phyloP scores from a whole-genome alignment of 2,329 filamentous ascomycete species.

The Emericellopsis atlantica region DNA sequence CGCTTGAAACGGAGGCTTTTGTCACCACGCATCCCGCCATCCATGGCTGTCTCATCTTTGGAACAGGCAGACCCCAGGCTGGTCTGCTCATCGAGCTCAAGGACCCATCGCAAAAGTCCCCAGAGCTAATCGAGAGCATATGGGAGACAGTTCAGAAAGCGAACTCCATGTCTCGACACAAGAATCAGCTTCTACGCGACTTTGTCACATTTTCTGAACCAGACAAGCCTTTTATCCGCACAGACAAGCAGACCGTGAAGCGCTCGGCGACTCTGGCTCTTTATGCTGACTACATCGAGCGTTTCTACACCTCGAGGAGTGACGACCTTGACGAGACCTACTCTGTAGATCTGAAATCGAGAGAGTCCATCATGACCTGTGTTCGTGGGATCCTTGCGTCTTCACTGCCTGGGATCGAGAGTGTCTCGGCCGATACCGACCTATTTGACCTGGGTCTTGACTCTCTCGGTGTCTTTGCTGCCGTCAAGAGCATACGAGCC shows the following conservation, averaged over 20 bases:
- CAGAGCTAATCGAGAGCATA: background rate
- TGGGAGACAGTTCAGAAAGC: background rate
- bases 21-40: background rate
- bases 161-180: background rate
- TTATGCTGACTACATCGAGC: slow-evolving; percentile 32
- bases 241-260: background rate
- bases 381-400: slow-evolving; percentile 9
- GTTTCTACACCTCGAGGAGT: slow-evolving; percentile 21
- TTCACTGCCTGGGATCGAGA: slow-evolving; percentile 6
- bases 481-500: slow-evolving; percentile 15
- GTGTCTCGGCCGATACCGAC: slow-evolving; percentile 9
- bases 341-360: slow-evolving; percentile 9
- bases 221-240: background rate
- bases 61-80: background rate
- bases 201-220: background rate
- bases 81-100: background rate
- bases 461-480: slow-evolving; percentile 15
- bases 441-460: slow-evolving; percentile 16
- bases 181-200: background rate
- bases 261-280: slow-evolving; percentile 18
- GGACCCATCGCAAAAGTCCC: background rate
- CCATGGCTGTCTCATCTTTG: background rate
- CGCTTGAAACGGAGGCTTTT: background rate
- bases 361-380: slow-evolving; percentile 8
- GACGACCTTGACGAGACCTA: slow-evolving; percentile 5